phyloP scores from a whole-genome alignment of 192 early-diverging fungal species.

The Coemansia sp. region DNA sequence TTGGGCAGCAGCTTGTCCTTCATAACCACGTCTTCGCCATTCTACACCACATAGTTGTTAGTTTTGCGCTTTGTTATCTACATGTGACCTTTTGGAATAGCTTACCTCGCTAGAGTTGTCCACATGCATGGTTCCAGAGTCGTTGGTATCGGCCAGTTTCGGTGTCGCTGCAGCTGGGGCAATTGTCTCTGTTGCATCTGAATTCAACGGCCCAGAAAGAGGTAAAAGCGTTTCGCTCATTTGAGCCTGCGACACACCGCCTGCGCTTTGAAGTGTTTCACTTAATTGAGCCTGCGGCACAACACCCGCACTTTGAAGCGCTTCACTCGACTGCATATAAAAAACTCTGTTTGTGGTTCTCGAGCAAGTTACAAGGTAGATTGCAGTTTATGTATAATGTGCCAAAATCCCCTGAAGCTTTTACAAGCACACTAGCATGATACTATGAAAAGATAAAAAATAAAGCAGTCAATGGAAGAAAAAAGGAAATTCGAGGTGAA shows the following conservation, averaged over 20 bases:
- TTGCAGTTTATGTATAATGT: background rate
- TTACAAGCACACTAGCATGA: background rate
- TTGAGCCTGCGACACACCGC: background rate
- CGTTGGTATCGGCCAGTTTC: conserved; percentile 17
- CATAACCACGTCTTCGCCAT: conserved; percentile 48
- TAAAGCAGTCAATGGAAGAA: conserved; percentile 2
- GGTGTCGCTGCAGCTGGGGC: conserved; percentile 3
- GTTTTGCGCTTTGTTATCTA: background rate
- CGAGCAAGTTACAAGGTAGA: no score
- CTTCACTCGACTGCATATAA: conserved; percentile 7
- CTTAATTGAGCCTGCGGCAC: background rate
- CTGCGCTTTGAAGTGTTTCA: background rate
- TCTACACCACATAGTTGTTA: conserved; percentile 10
- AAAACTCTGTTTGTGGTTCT: background rate
- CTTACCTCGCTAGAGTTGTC: conserved; percentile 52
- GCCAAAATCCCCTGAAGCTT: background rate
- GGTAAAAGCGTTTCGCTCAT: background rate
- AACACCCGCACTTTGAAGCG: background rate
- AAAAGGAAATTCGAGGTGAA: background rate
- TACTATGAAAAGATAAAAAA: background rate
- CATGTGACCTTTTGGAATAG: background rate
- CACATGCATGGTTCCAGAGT: conserved; percentile 23
- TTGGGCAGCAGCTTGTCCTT: conserved; percentile 53
- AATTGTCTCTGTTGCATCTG: conserved; percentile 5
- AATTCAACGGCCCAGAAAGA: background rate